These are phyloP conservation scores for Aspergillus piperis DNA, from an alignment of 2,329 filamentous ascomycete genomes.

Conservation along the genomic window DNA sequence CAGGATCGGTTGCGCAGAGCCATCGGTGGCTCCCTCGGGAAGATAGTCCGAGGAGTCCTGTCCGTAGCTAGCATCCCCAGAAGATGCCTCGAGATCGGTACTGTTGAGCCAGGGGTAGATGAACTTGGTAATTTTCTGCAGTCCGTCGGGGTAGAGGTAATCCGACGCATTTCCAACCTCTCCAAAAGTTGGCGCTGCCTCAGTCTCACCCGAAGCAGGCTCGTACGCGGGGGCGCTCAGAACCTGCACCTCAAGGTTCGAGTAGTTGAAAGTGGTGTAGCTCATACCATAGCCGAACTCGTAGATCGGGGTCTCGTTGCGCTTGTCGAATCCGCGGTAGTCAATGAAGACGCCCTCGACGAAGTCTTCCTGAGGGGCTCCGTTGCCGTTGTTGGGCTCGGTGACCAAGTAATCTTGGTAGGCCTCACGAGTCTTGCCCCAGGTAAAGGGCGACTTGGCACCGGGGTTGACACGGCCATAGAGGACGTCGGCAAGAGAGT, in stretches of 20 bases:
- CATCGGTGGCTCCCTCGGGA: slow-evolving; percentile 53
- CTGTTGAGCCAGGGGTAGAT: slow-evolving; percentile 68
- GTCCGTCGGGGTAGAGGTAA: slow-evolving; percentile 58
- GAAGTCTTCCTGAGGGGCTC: slow-evolving; percentile 61
- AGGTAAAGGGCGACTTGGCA: slow-evolving; percentile 64
- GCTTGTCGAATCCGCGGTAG: slow-evolving; percentile 56
- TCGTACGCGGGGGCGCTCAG: slow-evolving; percentile 52
- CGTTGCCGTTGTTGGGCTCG: slow-evolving; percentile 58
- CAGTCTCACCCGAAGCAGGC: slow-evolving; percentile 55
- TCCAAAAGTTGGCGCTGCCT: slow-evolving; percentile 56
- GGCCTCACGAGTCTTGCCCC: slow-evolving; percentile 54
- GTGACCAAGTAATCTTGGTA: slow-evolving; percentile 61
- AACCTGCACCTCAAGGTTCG: slow-evolving; percentile 54
- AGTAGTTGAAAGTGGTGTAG: slow-evolving; percentile 65
- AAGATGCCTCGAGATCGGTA: slow-evolving; percentile 55
- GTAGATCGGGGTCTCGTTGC: slow-evolving; percentile 58
- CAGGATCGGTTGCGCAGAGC: slow-evolving; percentile 57
- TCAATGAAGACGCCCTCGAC: slow-evolving; percentile 63
- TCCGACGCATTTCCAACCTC: slow-evolving; percentile 50
- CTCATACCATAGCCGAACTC: slow-evolving; percentile 65
- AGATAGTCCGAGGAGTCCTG: slow-evolving; percentile 51
- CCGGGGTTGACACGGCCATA: slow-evolving; percentile 68
- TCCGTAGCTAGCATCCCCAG: slow-evolving; percentile 58
- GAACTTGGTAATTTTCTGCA: slow-evolving; percentile 55
- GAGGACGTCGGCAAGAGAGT: slow-evolving; percentile 71